Percentiles rank a stretch among this genome's conserved stretches.
phyloP scores from a whole-genome alignment of 2,329 filamentous ascomycete genomes.

The Chaetomium olivaceum region DNA sequence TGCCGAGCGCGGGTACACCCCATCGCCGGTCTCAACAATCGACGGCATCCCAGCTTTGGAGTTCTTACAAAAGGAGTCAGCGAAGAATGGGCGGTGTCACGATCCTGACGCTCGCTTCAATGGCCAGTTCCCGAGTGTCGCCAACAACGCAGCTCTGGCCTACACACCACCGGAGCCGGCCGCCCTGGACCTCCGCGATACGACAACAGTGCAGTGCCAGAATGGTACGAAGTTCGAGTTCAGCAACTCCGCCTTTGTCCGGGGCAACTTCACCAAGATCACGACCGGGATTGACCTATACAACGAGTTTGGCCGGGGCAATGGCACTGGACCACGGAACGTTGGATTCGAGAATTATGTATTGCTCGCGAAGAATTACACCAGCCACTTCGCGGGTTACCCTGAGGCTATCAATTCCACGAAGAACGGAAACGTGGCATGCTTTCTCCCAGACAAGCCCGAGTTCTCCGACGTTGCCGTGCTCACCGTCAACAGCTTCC shows the following conservation, averaged over 20 bases:
- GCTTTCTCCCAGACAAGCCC: constrained; percentile 10
- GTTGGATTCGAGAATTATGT: neutral
- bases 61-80: constrained; percentile 17
- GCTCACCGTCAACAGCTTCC: constrained; percentile 20
- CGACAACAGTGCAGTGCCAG: constrained; percentile 18
- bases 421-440: neutral
- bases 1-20: constrained; percentile 14
- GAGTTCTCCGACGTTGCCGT: constrained; percentile 15
- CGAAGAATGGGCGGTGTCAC: constrained; percentile 11
- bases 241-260: constrained; percentile 21
- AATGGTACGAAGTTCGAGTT: constrained; percentile 22
- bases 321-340: neutral
- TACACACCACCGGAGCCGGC: neutral
- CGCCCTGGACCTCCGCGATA: constrained; percentile 11
- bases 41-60: constrained; percentile 20
- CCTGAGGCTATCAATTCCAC: constrained; percentile 9
- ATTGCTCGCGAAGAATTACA: constrained; percentile 15
- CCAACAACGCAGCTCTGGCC: constrained; percentile 6
- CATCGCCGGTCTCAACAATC: constrained; percentile 25
- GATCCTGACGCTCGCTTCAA: constrained; percentile 30
- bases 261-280: constrained; percentile 23
- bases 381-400: constrained; percentile 9
- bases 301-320: constrained; percentile 3
- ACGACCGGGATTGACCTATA: constrained; percentile 20
- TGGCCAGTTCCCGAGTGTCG: constrained; percentile 17